Evolutionary conservation across 306 rosid genomes (phyloP).

Genomic region (Rosa lucieae): DNA sequence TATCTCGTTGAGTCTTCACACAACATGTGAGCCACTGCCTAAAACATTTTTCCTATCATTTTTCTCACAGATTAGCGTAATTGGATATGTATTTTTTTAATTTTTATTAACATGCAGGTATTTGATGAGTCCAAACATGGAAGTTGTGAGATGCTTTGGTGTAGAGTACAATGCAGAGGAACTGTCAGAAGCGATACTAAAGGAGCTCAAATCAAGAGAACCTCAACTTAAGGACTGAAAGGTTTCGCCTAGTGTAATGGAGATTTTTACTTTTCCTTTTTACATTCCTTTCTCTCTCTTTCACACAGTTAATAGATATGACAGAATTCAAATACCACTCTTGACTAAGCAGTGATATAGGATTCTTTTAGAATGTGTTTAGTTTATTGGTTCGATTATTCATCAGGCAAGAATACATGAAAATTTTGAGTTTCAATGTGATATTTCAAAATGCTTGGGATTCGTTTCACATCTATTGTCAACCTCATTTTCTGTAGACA

Average conservation of each 20-base stretch:
- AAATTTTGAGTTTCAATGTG: neutral
- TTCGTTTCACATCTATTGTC: neutral
- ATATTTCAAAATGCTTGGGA: neutral
- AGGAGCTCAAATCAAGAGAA: slow-evolving; percentile 53
- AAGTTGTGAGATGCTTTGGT: slow-evolving; percentile 85
- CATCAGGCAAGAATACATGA: neutral
- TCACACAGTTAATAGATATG: neutral
- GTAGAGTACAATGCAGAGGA: slow-evolving; percentile 74
- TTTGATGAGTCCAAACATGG: slow-evolving; percentile 75
- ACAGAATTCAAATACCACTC: neutral
- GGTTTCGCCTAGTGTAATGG: neutral
- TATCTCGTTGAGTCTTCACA: slow-evolving; percentile 91
- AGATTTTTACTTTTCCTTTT: neutral
- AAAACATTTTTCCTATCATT: slow-evolving; percentile 6
- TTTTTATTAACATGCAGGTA: slow-evolving; percentile 55
- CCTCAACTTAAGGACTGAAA: slow-evolving; percentile 30
- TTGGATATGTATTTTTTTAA: slow-evolving; percentile 19
- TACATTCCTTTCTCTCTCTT: neutral
- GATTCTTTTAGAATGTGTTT: neutral
- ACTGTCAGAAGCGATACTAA: slow-evolving; percentile 55
- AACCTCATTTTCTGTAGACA: neutral
- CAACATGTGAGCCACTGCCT: slow-evolving; percentile 58
- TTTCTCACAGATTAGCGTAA: slow-evolving; percentile 22
- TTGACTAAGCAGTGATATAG: neutral
- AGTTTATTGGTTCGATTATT: neutral